phyloP scores from a whole-genome alignment of 768 basidiomycete genomes.

The Chalciporus chontae region DNA sequence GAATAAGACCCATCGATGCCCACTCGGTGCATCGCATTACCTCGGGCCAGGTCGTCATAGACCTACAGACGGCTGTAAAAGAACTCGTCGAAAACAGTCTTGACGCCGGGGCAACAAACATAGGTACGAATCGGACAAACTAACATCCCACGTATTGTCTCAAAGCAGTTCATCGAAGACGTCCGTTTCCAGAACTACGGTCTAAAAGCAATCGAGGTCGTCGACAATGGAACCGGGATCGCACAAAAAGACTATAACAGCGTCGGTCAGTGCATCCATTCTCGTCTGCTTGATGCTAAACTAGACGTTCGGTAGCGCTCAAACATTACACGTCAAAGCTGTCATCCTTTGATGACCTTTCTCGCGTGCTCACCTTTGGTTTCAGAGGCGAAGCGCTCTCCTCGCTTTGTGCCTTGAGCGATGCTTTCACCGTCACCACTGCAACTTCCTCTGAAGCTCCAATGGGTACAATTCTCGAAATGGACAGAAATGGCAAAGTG shows the following conservation, averaged over 20 bases:
- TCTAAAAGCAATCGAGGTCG: constrained; percentile 74
- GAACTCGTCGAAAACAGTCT: constrained; percentile 96
- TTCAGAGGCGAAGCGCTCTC: constrained; percentile 96
- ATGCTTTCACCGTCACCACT: constrained; percentile 67
- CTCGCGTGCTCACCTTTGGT: constrained; percentile 77
- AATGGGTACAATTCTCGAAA: constrained; percentile 73
- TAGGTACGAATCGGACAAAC: constrained; percentile 53
- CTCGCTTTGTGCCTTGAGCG: constrained; percentile 83
- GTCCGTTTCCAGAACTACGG: constrained; percentile 90
- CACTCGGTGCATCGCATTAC: constrained; percentile 84
- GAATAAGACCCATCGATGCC: constrained; percentile 63
- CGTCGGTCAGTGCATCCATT: constrained; percentile 54
- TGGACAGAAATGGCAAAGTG: constrained; percentile 64
- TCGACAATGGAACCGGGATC: constrained; percentile 93
- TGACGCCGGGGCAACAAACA: constrained; percentile 84
- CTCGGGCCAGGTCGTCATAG: constrained; percentile 92
- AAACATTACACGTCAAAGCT: constrained; percentile 97
- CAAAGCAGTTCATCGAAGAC: constrained; percentile 44
- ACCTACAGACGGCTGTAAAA: constrained; percentile 91
- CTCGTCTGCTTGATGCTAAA: not conserved
- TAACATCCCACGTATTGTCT: not conserved
- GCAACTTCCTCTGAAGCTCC: constrained; percentile 69
- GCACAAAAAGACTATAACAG: constrained; percentile 68
- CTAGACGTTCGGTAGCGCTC: constrained; percentile 46
- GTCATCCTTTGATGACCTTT: constrained; percentile 67